Evolutionary conservation across 805 yeast genomes (phyloP), one percentile per base, ranked within the genome.

Genomic region (Candida broadrunensis): DNA sequence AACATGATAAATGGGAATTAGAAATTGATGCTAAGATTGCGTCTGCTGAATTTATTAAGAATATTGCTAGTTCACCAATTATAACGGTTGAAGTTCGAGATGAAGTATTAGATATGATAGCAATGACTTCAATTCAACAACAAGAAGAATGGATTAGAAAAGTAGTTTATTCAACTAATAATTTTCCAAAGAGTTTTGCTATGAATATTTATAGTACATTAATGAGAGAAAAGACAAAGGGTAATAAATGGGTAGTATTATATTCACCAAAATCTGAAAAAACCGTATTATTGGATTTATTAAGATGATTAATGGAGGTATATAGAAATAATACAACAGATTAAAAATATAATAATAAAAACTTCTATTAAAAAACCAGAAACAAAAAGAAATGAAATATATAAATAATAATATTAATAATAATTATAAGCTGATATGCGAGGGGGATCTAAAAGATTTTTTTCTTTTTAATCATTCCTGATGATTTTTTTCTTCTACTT

Each of bases 61-160:
- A 69, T 9, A 58, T 91, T 30, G 70, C 82, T 0, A 62, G 67
- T 17, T 83, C 93, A 0, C 91, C 97, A 0, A 77, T 91, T 0
- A 71, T 89, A 35, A 77, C 85, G 0, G 78, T 91, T 25, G 98
- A 91, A 56, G 80, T 78, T 3, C 74, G 83, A 45, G 96, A 88
- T 50, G 97, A 89, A 46, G 85, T 88, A 2, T 60, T 93, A 45
- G 91, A 89, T 37, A 85, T 89, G 75, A 85, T 91, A 30, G 73
- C 85, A 12, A 76, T 83, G 2, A 84, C 90, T 0, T 83, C 95
- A 0, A 61, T 88, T n/a, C 70, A 73, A 21, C 88, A 80, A 46
- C 82, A 80, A 37, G 95, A 88, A 46, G 91, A 87, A 71, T 83
- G 88, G 88, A 67, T 83, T 38, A 75, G 95, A 51, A 85, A 86